phyloP scores from a whole-genome alignment of 2,329 filamentous ascomycete species.

The Aspergillus japonicus region DNA sequence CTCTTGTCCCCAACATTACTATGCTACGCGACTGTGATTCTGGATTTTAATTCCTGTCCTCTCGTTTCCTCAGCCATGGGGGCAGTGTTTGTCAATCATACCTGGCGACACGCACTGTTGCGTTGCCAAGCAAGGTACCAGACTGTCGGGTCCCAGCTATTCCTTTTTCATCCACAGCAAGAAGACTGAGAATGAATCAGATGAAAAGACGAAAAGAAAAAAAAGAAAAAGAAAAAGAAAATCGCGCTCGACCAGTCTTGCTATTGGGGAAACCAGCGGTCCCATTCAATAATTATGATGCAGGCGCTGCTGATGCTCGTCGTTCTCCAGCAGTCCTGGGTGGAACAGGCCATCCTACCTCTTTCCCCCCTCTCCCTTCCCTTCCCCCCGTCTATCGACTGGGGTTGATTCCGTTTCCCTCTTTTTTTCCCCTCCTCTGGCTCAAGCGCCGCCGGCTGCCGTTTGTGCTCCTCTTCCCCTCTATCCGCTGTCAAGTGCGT shows the following conservation, averaged over 20 bases:
- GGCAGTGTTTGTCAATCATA: constrained; percentile 33
- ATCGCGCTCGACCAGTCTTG: constrained; percentile 16
- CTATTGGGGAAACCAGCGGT: constrained; percentile 17
- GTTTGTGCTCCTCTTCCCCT: not conserved
- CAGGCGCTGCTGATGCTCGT: constrained; percentile 11
- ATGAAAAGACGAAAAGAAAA: not conserved
- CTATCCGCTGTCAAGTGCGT: not conserved
- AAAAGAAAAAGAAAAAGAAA: constrained; percentile 7
- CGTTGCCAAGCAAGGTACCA: constrained; percentile 36
- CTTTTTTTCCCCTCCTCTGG: not conserved
- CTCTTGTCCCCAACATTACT: not conserved
- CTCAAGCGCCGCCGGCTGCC: not conserved
- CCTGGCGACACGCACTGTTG: constrained; percentile 33
- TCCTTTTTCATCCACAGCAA: constrained; percentile 20
- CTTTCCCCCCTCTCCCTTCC: not conserved
- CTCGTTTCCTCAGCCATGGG: constrained; percentile 16
- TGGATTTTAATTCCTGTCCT: constrained; percentile 4
- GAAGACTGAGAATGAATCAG: constrained; percentile 5
- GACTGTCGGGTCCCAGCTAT: constrained; percentile 33
- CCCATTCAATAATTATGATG: constrained; percentile 11
- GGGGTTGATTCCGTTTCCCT: not conserved
- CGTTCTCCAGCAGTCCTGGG: constrained; percentile 5
- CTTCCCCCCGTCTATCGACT: constrained; percentile 1
- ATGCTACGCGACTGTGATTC: not conserved
- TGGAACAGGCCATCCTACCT: not conserved